Evolutionary conservation across 2,329 filamentous ascomycete genomes (phyloP), one percentile per base, ranked within the genome.

Genomic region (Erysiphe pisi): DNA sequence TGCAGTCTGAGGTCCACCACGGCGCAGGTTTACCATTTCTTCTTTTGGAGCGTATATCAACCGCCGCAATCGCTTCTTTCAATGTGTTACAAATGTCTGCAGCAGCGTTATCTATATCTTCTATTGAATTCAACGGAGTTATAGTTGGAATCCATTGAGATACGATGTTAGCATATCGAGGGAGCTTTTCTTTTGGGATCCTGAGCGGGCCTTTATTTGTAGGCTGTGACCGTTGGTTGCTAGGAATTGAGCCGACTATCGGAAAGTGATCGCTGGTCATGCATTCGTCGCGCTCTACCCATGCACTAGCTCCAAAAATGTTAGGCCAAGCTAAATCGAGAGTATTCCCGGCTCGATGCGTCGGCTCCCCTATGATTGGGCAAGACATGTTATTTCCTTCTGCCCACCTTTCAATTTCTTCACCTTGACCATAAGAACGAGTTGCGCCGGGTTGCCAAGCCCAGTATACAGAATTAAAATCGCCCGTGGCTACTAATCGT

Each of bases 251-350:
- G 11, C 68, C 28, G 20, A 14, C 0, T 12, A 43, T 22, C 20
- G 9, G 28, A 71, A 71, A 25, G 28, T 71, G 28, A 45, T 71
- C 68, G 20, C 68, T 43, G 7, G 68, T 71, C 68, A 71, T 36
- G 16, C 18, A 43, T 71, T 71, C 68, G 20, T n/a, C 20, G 40
- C 18, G 68, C 18, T 36, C 31, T 36, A 36, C 31, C 31, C 31
- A 36, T 36, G 31, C 31, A 36, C 31, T 36, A 2, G 31, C 31
- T 36, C 31, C 31, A 36, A 36, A 2, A 36, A 36, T 36, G 6
- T 36, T 36, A 36, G 31, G 6, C 31, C 4, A 58, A 20, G n/a
- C 52, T n/a, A 58, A n/a, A n/a, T 58, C 52, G 18, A 58, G 52
- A 4, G 52, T 58, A 58, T 58, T 36, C 6, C 31, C 31, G 6